Conservation (phyloP, 2,329 filamentous ascomycete species). For the Cucurbitaria berberidis region DNA sequence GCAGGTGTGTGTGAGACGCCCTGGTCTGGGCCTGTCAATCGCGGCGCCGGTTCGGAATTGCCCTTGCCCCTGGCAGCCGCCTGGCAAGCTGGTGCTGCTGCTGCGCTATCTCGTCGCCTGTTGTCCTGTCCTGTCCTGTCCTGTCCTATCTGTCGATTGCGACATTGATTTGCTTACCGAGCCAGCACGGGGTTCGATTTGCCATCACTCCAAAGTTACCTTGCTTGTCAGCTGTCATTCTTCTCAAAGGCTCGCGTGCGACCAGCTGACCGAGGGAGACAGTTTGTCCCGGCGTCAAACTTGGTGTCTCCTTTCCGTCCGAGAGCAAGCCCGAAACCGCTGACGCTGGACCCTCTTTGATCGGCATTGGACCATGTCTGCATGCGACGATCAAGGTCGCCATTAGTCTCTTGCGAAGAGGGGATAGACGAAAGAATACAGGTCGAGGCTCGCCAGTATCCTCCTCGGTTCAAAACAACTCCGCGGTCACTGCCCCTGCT, state of each 20-base stretch:
- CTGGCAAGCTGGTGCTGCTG: too few relatives aligned
- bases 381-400: not conserved
- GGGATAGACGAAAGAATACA: not conserved
- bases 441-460: too few relatives aligned
- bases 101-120: slow-evolving; percentile 8
- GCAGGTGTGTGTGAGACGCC: too few relatives aligned
- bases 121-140: too few relatives aligned
- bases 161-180: slow-evolving; percentile 6
- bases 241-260: slow-evolving; percentile 1
- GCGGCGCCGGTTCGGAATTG: not conserved
- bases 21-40: slow-evolving; percentile 9
- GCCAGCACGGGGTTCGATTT: too few relatives aligned
- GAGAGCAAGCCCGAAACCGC: slow-evolving; percentile 11
- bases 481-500: too few relatives aligned
- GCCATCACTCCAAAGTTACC: not conserved
- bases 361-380: not conserved
- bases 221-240: slow-evolving; percentile 7
- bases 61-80: too few relatives aligned
- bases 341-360: slow-evolving; percentile 13
- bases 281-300: too few relatives aligned
- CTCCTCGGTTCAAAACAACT: too few relatives aligned
- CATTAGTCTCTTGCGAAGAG: not conserved
- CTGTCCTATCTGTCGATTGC: slow-evolving; percentile 1
- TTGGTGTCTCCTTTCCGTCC: too few relatives aligned
- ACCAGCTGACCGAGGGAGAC: slow-evolving; percentile 7